Evolutionary conservation across 257 asterid species (phyloP), one percentile per base, ranked within the genome.

Genomic region (Nicotiana knightiana): DNA sequence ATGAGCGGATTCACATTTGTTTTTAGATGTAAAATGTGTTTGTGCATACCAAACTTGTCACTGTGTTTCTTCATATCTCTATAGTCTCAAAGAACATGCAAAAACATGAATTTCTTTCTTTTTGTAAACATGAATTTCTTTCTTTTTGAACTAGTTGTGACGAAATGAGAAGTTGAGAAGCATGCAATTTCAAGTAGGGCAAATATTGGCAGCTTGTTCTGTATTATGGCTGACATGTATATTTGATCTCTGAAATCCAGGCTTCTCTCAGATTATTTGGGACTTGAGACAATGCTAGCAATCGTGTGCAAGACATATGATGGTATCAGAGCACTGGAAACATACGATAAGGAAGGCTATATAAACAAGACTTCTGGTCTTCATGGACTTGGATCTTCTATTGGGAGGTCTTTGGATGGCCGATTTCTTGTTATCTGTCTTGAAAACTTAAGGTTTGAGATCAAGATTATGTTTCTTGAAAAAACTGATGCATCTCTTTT

Each of bases 251-350:
- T 85, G 83, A 81, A 79, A 80, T 80, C 46, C 84, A 94, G 98
- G 85, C 87, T 93, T 83, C 92, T 95, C 53, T 86, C 98, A 0
- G 89, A 90, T 81, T 95, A 89, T 85, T 82, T 93, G 95, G 98
- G 97, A 35, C 81, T 53, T 46, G 97, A 92, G 43, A 88, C 91
- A 17, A 93, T 94, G 98, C 86, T 92, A 59, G 92, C 96, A 64
- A 86, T 93, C 84, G 97, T 94, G 78, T 94, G 95, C 97, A 92
- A 88, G 89, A 87, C 97, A 0, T 68, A 86, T 64, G 87, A 88
- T 67, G 93, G 97, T 61, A 87, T 88, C 70, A 92, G 86, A 82
- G 90, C 90, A 78, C 87, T 94, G 82, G 97, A 93, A 90, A 79
- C 89, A 64, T 90, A 94, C 85, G 85, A 85, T 79, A 83, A 26